Conservation (phyloP, 2,329 filamentous ascomycete genomes). For the Malbranchea cinnamomea region DNA sequence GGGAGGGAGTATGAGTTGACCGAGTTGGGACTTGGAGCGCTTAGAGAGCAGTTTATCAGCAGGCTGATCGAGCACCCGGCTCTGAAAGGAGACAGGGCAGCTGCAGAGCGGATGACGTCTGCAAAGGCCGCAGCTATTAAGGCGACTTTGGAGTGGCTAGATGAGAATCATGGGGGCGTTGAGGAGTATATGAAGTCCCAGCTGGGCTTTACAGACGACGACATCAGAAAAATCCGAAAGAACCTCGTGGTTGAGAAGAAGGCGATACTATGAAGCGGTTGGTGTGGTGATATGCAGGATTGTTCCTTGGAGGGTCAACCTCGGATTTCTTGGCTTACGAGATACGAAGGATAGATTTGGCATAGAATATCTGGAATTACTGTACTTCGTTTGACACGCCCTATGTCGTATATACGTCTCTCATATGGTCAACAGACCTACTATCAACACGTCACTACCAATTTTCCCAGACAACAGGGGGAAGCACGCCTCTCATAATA, state of each 20-base stretch:
- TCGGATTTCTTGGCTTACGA: neutral
- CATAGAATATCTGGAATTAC: conserved; percentile 4
- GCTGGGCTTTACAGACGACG: conserved; percentile 42
- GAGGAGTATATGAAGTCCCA: conserved; percentile 47
- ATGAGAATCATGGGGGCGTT: conserved; percentile 45
- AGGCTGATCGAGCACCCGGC: conserved; percentile 35
- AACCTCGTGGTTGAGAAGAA: conserved; percentile 32
- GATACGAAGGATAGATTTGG: neutral
- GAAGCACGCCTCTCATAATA: conserved; percentile 78
- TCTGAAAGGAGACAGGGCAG: conserved; percentile 32
- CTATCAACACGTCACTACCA: conserved; percentile 45
- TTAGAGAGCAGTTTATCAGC: conserved; percentile 37
- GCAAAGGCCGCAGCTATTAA: conserved; percentile 37
- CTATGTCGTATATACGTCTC: too few relatives aligned
- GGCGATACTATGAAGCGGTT: conserved; percentile 5
- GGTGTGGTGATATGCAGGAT: neutral
- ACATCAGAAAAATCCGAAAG: conserved; percentile 34
- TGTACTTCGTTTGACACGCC: conserved; percentile 1
- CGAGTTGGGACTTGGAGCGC: conserved; percentile 22
- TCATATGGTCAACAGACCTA: neutral
- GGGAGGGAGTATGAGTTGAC: conserved; percentile 13
- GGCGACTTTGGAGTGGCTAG: conserved; percentile 38
- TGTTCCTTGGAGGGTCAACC: too few relatives aligned
- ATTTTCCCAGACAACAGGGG: conserved; percentile 65
- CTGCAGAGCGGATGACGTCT: conserved; percentile 30